Evolutionary conservation across 768 basidiomycete genomes (phyloP), one percentile per base, ranked within the genome.

Genomic region (Mycena pura): DNA sequence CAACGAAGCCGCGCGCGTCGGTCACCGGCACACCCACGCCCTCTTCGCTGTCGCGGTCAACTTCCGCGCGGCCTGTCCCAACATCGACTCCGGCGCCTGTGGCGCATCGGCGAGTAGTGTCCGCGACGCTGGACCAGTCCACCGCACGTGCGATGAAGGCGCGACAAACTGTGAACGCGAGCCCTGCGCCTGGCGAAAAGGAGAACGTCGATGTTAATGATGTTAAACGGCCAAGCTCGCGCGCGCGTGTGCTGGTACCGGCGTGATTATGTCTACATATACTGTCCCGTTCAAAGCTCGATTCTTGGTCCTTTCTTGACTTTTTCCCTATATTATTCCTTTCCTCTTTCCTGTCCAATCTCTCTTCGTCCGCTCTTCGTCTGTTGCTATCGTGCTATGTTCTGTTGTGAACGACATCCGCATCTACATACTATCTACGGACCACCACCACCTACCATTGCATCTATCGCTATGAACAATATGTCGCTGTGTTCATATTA

Each of bases 101-200:
- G n/a, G 45, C 29, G 9, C 49, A 73, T 21, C 73, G 75, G 21
- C 69, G 74, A n/a, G 69, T 69, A 3, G 77, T 70, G 19, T 73
- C 58, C 46, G 68, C 77, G 3, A 67, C 68, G 1, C 69, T 71
- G 5, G 68, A 70, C 29, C 73, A 79, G 43, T 70, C 74, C 24
- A 78, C 74, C 34, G 53, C 71, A 24, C 80, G 76, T 57, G 53
- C 69, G 9, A 74, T 78, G 49, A 55, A 72, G 36, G 36, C 70
- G 17, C 75, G 75, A 55, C 72, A 74, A 48, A 69, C 73, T 41
- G 68, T 77, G 19, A 76, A 67, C 49, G 68, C 72, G 11, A 80
- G 76, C 55, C 76, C 77, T 10, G 69, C 73, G 41, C 72, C 79
- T 15, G 82, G 78, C 61, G 86, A 88, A 69, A 89, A 88, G 74